Evolutionary conservation across 768 basidiomycete genomes (phyloP), one percentile per base, ranked within the genome.

Genomic region (Suillus decipiens): DNA sequence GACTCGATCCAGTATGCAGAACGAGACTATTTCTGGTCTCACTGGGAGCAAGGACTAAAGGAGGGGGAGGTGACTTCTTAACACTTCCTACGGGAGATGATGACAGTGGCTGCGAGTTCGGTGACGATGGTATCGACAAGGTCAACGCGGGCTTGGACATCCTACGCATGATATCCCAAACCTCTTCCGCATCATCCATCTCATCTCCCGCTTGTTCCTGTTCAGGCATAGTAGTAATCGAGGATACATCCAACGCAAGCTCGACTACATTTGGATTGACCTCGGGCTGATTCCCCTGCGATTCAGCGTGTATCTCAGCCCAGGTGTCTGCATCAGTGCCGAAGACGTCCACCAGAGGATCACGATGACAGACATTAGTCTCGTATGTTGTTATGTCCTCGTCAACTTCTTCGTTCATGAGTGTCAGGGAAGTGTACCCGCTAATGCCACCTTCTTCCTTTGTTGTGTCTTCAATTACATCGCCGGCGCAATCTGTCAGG

Each of bases 321-420:
- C 88, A 88, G 1, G 84, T 81, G 66, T 88, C 84, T 64, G 78
- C 84, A 71, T 89, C 88, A n/a, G 81, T 80, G 53, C 88, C 86
- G 75, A 89, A 89, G 8, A 89, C 80, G 66, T 89, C 86, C 10
- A 73, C 78, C 33, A 89, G 76, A 24, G 86, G 86, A 70, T 89
- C 86, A 62, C 70, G 73, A 61, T 67, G 71, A 58, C 68, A 67
- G 59, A 73, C 60, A 56, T 77, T 73, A 67, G 73, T 69, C 47
- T 82, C 78, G 57, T 75, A 73, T 55, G 79, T 78, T 11, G 80
- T 80, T 31, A 73, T 68, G 54, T 82, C 78, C n/a, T 75, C 75
- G 47, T 79, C 80, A 17, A 53, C 31, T 33, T 48, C 59, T 76
- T 73, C 51, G 50, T 63, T 72, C 15, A 67, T 63, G 31, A 69